Evolutionary conservation across 2,329 filamentous ascomycete genomes (phyloP), one percentile per base, ranked within the genome.

Genomic region (Phialemonium atrogriseum): DNA sequence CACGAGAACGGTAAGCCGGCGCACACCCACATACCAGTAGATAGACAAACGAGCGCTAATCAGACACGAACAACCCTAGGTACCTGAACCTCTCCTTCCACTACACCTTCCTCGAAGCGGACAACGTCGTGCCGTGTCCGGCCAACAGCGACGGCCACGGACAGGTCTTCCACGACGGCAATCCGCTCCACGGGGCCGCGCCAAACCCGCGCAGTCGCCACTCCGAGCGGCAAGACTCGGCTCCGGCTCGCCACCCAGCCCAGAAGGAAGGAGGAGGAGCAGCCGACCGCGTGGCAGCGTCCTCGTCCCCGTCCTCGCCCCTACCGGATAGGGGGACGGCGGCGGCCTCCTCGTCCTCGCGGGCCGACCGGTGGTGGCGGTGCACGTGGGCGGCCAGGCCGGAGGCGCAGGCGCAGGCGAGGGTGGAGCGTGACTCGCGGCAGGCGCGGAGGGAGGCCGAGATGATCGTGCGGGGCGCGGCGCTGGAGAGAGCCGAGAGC

Each of bases 121-220:
- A 58, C 0, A 61, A 62, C 19, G 77, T 73, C 40, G 48, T 62
- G 10, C 73, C 68, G 64, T 78, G 73, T 41, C 59, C 70, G 2
- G 51, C 66, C 0, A n/a, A n/a, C n/a, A 55, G 52, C 3, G 78
- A 73, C 42, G 58, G 53, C 7, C 62, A 58, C 1, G 71, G 72
- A 0, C 70, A 76, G 39, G 54, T 72, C 3, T n/a, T n/a, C n/a
- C 70, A 75, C 27, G 52, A 56, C 2, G 55, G 48, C n/a, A n/a
- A n/a, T n/a, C n/a, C n/a, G n/a, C n/a, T n/a, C n/a, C n/a, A n/a
- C 4, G 61, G 61, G 11, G 17, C 4, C 5, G 27, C n/a, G n/a
- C n/a, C n/a, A n/a, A n/a, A n/a, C n/a, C n/a, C n/a, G n/a, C n/a
- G n/a, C n/a, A 20, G 3, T 28, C 16, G 16, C 27, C 27, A 11